Conservation (phyloP, 208 protist genomes). For the Trypanosomatidae sp. region DNA sequence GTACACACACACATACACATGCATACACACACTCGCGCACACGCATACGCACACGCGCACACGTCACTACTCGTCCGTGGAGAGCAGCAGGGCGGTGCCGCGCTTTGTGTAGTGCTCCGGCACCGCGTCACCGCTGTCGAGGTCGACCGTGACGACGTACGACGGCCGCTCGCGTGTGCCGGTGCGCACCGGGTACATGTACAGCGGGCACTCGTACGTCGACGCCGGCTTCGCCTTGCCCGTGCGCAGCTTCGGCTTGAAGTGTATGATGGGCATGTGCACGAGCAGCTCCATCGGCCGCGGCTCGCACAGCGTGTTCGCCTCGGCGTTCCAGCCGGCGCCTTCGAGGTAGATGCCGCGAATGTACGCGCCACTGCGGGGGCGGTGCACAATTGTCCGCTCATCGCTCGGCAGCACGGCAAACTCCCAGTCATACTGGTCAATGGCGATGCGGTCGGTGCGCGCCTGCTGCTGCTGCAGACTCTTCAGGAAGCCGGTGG, state of each 20-base stretch:
- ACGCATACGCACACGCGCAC: neutral
- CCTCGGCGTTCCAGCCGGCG: conserved; percentile 90
- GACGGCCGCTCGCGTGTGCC: conserved; percentile 93
- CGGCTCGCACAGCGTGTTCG: conserved; percentile 89
- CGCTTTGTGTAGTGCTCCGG: conserved; percentile 96
- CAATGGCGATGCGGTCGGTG: conserved; percentile 89
- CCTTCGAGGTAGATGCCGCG: conserved; percentile 95
- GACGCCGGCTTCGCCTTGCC: conserved; percentile 62
- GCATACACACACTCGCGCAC: neutral
- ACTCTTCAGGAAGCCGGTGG: conserved; percentile 97
- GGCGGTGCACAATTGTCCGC: conserved; percentile 73
- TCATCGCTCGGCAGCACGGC: conserved; percentile 84
- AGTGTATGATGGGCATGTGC: conserved; percentile 98
- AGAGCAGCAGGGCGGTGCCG: conserved; percentile 94
- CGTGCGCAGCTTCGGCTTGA: conserved; percentile 91
- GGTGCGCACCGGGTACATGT: conserved; percentile 96
- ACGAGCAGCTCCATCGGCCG: conserved; percentile 94
- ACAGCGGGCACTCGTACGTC: conserved; percentile 92
- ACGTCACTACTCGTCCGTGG: conserved; percentile 78
- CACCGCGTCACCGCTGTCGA: conserved; percentile 83
- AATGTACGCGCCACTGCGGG: conserved; percentile 95
- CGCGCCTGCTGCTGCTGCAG: conserved; percentile 93
- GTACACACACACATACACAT: neutral
- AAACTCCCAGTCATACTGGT: conserved; percentile 98
- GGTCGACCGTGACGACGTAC: conserved; percentile 93